Conservation (phyloP, 2,329 filamentous ascomycete species). For the Xylariaceae sp. region DNA sequence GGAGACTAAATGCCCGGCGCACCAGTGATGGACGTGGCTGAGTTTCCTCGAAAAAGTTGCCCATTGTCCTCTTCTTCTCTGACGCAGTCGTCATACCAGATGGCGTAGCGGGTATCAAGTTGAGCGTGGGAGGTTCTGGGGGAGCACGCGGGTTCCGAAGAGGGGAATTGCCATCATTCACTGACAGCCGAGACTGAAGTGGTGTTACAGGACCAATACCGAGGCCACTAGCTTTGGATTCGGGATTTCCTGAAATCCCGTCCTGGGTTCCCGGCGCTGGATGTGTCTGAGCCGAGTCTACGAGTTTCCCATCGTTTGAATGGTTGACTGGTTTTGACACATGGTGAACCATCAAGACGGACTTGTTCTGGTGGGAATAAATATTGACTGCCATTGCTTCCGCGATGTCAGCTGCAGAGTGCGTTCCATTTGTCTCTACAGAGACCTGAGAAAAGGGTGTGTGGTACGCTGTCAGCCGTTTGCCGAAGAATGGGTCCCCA, state of each 20-base stretch:
- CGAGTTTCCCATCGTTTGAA: constrained; percentile 34
- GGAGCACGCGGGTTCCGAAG: constrained; percentile 57
- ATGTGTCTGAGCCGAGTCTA: constrained; percentile 21
- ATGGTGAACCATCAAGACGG: constrained; percentile 56
- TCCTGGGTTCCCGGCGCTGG: constrained; percentile 10
- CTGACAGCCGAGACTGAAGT: constrained; percentile 43
- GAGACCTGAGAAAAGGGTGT: constrained; percentile 60
- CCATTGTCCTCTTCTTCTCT: constrained; percentile 48
- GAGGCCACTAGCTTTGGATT: constrained; percentile 37
- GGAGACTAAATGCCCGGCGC: constrained; percentile 47
- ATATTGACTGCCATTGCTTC: constrained; percentile 59
- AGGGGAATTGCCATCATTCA: constrained; percentile 56
- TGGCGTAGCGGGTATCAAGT: constrained; percentile 59
- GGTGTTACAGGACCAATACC: constrained; percentile 46
- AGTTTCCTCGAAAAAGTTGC: constrained; percentile 49
- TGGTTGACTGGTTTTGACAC: constrained; percentile 46
- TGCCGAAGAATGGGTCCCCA: constrained; percentile 49
- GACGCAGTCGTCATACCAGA: constrained; percentile 52
- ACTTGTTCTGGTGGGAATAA: constrained; percentile 60
- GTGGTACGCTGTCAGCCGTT: constrained; percentile 49
- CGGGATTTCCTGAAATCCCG: constrained; percentile 29
- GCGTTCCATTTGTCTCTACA: constrained; percentile 55
- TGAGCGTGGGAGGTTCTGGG: constrained; percentile 48
- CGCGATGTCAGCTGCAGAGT: constrained; percentile 54
- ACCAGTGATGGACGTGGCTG: constrained; percentile 49